phyloP scores from a whole-genome alignment of 192 early-diverging fungal species.

The Mortierella hygrophila region DNA sequence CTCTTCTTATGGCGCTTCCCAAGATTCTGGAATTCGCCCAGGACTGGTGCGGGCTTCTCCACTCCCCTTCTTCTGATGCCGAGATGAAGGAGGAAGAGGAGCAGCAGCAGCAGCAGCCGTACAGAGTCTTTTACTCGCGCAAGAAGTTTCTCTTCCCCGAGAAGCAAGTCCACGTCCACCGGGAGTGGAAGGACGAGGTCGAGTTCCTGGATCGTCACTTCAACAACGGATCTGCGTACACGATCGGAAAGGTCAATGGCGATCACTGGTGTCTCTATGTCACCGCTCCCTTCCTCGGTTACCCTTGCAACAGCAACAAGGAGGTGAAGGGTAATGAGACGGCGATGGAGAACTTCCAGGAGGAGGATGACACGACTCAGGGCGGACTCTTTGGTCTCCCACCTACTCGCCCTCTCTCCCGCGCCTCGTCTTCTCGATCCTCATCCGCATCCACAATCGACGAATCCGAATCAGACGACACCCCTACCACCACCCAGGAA shows the following conservation, averaged over 20 bases:
- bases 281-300: slow-evolving; percentile 74
- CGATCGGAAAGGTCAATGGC: slow-evolving; percentile 92
- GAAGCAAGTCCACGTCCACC: slow-evolving; percentile 88
- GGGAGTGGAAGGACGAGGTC: slow-evolving; percentile 93
- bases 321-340: slow-evolving; percentile 17
- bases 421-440: slow-evolving; percentile 18
- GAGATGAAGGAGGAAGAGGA: background rate
- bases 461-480: slow-evolving; percentile 28
- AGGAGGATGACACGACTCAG: slow-evolving; percentile 16
- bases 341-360: slow-evolving; percentile 16
- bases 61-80: slow-evolving; percentile 17
- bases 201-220: slow-evolving; percentile 75
- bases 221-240: slow-evolving; percentile 84
- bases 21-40: slow-evolving; percentile 87
- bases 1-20: slow-evolving; percentile 89
- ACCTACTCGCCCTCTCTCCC: background rate
- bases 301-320: slow-evolving; percentile 56
- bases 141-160: slow-evolving; percentile 98
- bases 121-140: slow-evolving; percentile 94
- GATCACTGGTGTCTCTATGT: slow-evolving; percentile 98
- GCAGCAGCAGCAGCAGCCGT: slow-evolving; percentile 60
- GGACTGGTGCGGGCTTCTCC: slow-evolving; percentile 65
- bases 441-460: slow-evolving; percentile 42
- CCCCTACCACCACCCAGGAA: slow-evolving; percentile 33
- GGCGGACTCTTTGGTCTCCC: slow-evolving; percentile 1